These are phyloP conservation scores for Epichloe gansuensis DNA, from an alignment of 2,329 filamentous ascomycete genomes.

Conservation along the genomic window DNA sequence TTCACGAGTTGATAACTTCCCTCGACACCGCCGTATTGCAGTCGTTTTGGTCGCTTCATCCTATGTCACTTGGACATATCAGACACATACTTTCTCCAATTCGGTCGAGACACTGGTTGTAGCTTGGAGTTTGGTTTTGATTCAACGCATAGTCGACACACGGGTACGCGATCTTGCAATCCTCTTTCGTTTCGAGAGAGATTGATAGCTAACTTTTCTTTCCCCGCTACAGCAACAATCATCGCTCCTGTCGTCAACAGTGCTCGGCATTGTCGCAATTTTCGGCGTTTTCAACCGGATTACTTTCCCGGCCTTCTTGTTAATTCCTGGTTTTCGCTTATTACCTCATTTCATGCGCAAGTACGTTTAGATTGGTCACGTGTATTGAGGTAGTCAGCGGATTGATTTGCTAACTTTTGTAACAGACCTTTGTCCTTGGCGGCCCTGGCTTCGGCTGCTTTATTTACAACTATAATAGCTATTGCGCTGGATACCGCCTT, in stretches of 20 bases:
- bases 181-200: conserved; percentile 4
- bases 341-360: conserved; percentile 76
- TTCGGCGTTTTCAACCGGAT: conserved; percentile 93
- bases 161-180: conserved; percentile 42
- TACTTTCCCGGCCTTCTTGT: conserved; percentile 86
- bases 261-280: conserved; percentile 70
- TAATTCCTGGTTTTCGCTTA: conserved; percentile 72
- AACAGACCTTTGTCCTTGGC: conserved; percentile 47
- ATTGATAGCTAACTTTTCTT: conserved; percentile 13
- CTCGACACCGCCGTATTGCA: conserved; percentile 58
- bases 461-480: conserved; percentile 58
- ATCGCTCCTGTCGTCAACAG: conserved; percentile 60
- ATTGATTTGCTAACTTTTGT: conserved; percentile 10
- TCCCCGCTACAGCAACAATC: conserved; percentile 49
- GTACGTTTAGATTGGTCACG: conserved; percentile 34
- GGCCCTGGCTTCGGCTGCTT: conserved; percentile 50
- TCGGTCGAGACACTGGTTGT: conserved; percentile 89
- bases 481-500: conserved; percentile 77
- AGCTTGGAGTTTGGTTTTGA: conserved; percentile 84
- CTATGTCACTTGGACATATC: conserved; percentile 98
- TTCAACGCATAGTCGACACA: conserved; percentile 70
- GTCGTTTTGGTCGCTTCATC: conserved; percentile 84
- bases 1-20: conserved; percentile 81
- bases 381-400: background rate
- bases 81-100: conserved; percentile 97